Conservation (phyloP, 208 protist genomes). For the Acanthamoeba sp. region DNA sequence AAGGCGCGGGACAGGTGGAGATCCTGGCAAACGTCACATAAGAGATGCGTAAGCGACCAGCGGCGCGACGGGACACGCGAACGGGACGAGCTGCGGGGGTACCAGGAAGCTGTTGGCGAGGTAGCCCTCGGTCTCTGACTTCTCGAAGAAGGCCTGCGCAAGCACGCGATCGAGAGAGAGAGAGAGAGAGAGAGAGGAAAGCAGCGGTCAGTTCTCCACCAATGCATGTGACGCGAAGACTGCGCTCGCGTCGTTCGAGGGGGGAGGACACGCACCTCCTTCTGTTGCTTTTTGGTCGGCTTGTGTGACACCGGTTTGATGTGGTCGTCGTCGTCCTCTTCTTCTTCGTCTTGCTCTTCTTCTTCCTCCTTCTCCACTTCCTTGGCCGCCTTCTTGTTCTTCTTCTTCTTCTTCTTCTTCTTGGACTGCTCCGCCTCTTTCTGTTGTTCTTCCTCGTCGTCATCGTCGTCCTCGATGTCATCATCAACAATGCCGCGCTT, state of each 20-base stretch:
- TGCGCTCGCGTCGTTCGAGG: neutral
- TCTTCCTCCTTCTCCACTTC: constrained; percentile 35
- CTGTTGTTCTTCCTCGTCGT: neutral
- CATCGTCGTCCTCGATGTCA: constrained; percentile 53
- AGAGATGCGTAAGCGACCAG: too few relatives aligned
- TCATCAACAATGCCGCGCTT: neutral
- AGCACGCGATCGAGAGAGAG: neutral
- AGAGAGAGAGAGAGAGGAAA: too few relatives aligned
- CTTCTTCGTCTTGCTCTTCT: constrained; percentile 27
- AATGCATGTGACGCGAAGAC: too few relatives aligned
- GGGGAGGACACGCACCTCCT: neutral
- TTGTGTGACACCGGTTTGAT: constrained; percentile 6
- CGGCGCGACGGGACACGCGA: too few relatives aligned
- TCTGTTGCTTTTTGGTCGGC: constrained; percentile 45
- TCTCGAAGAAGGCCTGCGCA: neutral
- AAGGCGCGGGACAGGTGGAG: constrained; percentile 84
- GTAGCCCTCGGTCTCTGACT: neutral
- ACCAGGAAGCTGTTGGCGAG: constrained; percentile 16
- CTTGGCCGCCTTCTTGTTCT: constrained; percentile 43
- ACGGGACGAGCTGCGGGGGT: neutral
- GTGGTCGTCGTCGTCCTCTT: constrained; percentile 59
- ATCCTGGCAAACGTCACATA: constrained; percentile 72
- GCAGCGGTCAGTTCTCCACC: too few relatives aligned
- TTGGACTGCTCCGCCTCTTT: neutral
- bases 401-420: neutral